Base-by-base conservation (phyloP, 306 rosid genomes). In the Gillenia trifoliata region DNA sequence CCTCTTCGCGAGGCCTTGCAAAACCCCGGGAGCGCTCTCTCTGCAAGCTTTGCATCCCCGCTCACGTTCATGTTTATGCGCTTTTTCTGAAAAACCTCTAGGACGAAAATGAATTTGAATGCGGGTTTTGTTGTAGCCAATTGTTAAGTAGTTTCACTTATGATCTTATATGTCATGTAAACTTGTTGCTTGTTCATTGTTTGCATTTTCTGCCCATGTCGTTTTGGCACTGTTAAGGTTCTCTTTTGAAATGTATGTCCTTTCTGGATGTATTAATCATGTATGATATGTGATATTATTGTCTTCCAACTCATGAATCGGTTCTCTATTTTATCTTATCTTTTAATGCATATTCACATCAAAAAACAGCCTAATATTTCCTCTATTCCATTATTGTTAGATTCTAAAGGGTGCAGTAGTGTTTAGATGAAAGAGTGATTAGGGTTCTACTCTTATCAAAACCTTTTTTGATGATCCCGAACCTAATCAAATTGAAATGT, bases 21-120 rank as follows among this genome's bases (percentile, higher is more conserved):
- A 81, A 94, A 94, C 84, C 97, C 97, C 88, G 98, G 23, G 97
- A 94, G 86, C 97, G 98, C 54, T n/a, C 85, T 94, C 29, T 87
- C 98, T 74, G 98, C 91, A 80, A 71, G 91, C 78, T 40, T 19
- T 73, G 1, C 68, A 31, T 63, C 34, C 20, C 30, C 19, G 3
- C 5, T 59, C 34, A 29, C 4, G 40, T 28, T 30, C 66, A 16
- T 61, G 66, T 15, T 62, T 62, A 30, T 26, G 20, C 61, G n/a
- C n/a, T n/a, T n/a, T n/a, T 64, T 64, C 26, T 33, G 8, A 20
- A 17, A 31, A 33, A 19, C 0, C 28, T 64, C 3, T 0, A 19
- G n/a, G 8, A 2, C 8, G 10, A 64, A 31, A 3, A 19, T 33
- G 45, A 30, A 64, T 33, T 11, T 19, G n/a, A 64, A 33, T 64